Evolutionary conservation across 306 rosid genomes (phyloP), one percentile per base, ranked within the genome.

Genomic region (Fragaria ananassa): DNA sequence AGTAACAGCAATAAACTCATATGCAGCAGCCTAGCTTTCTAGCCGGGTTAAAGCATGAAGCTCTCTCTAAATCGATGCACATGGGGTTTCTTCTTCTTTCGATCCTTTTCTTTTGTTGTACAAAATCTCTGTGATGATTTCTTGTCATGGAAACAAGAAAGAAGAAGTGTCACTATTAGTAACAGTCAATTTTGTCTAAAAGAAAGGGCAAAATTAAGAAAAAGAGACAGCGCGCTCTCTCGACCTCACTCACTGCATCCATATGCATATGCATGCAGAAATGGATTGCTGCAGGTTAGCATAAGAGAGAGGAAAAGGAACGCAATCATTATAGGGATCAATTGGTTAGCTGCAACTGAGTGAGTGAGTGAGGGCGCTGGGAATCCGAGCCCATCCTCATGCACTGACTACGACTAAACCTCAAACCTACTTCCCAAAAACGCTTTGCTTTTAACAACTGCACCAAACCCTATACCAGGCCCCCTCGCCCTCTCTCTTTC

Each of bases 371-470:
- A 12, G 45, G 41, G 39, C 5, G 25, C 62, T 71, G 78, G 85
- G 83, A 72, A 68, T 70, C 81, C 42, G 86, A 84, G 80, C 90
- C 90, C 86, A 85, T 82, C 67, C 85, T 90, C 86, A 87, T 83
- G 70, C 87, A 75, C 80, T 84, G 91, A 89, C 69, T 85, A 80
- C 80, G 92, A 89, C 92, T 79, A 61, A 27, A 79, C 90, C 89
- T 84, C 80, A 76, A 78, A 58, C 84, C 86, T 84, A 82, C 79
- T 78, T 70, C 79, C 63, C 85, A 70, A 62, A 54, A 67, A 75
- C 81, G 15, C 76, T 74, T 68, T 37, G 74, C 78, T 83, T 80
- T 87, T 81, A 39, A 85, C 81, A 56, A 31, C 64, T 68, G 11
- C 80, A 34, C 79, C 78, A 50, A 62, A 60, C 61, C 47, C 27